Evolutionary conservation across 2,329 filamentous ascomycete genomes (phyloP), one percentile per base, ranked within the genome.

Genomic region (Berkeleyomyces rouxiae): DNA sequence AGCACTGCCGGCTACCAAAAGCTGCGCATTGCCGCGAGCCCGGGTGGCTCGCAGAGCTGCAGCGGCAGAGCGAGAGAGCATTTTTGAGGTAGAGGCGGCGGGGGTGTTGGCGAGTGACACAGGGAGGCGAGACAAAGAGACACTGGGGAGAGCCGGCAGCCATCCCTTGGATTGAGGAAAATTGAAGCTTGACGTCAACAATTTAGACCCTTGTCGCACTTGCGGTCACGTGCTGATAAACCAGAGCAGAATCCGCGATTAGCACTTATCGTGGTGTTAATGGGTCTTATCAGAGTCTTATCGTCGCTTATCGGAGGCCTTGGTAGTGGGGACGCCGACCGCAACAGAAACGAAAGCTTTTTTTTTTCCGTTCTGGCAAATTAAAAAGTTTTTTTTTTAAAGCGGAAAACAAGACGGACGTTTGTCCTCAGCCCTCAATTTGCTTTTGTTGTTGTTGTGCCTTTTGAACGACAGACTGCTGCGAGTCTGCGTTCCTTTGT

Each of bases 181-280:
- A 31, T 46, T 37, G 33, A 55, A 55, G 33, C 51, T 62, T 58
- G 53, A 62, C 61, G 61, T 62, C 61, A 62, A 58, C 7, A 10
- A 33, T n/a, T 57, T 62, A 49, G 36, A 62, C 42, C 61, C 61
- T 62, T 49, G 33, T 13, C 16, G n/a, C 42, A 16, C 1, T 36
- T 5, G 2, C 3, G 16, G 23, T 60, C 58, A 61, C 58, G 58
- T 57, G 58, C 7, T 7, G 39, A 61, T 46, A 61, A 42, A 16
- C 6, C 1, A 6, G 13, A n/a, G 11, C 23, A 10, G 3, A 57
- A 37, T n/a, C 7, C 23, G 36, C 53, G 36, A 42, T 40, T 58
- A 16, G n/a, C 37, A 16, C 16, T 43, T 53, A 61, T 61, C 37
- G 40, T 16, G 2, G 7, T 23, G n/a, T 42, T 51, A 36, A 42